Conservation (phyloP, 129 eudicot species). For the Flaveria robusta region DNA sequence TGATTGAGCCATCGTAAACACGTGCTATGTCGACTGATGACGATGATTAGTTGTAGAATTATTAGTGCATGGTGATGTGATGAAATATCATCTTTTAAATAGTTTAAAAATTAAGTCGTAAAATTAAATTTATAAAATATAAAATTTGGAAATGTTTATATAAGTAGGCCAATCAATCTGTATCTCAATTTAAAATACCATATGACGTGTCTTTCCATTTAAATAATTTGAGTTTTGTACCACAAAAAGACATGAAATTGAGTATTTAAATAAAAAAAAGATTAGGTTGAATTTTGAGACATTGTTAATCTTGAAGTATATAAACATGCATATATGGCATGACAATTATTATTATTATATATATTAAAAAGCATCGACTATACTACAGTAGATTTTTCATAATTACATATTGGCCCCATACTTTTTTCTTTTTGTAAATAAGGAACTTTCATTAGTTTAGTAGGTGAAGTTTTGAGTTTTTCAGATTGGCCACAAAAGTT, state of each 20-base stretch:
- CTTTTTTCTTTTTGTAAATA: too few relatives aligned
- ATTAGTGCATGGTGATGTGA: constrained; percentile 13
- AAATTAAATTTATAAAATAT: constrained; percentile 13
- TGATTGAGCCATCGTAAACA: constrained; percentile 30
- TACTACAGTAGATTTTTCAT: too few relatives aligned
- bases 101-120: constrained; percentile 4
- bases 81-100: constrained; percentile 10
- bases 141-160: constrained; percentile 7
- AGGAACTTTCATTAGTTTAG: too few relatives aligned
- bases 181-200: constrained; percentile 25
- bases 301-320: too few relatives aligned
- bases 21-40: constrained; percentile 33
- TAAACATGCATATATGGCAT: too few relatives aligned
- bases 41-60: constrained; percentile 9
- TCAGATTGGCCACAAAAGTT: too few relatives aligned
- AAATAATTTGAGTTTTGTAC: constrained; percentile 27
- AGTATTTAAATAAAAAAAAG: background rate
- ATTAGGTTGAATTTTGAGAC: too few relatives aligned
- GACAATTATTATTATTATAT: too few relatives aligned
- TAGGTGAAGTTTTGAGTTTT: too few relatives aligned
- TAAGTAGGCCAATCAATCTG: constrained; percentile 28
- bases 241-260: background rate
- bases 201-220: constrained; percentile 31
- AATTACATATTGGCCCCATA: too few relatives aligned
- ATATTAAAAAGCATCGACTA: too few relatives aligned